Evolutionary conservation across 176 grass and related monocot species (phyloP), one percentile per base, ranked within the genome.

Genomic region (Carex pumila): DNA sequence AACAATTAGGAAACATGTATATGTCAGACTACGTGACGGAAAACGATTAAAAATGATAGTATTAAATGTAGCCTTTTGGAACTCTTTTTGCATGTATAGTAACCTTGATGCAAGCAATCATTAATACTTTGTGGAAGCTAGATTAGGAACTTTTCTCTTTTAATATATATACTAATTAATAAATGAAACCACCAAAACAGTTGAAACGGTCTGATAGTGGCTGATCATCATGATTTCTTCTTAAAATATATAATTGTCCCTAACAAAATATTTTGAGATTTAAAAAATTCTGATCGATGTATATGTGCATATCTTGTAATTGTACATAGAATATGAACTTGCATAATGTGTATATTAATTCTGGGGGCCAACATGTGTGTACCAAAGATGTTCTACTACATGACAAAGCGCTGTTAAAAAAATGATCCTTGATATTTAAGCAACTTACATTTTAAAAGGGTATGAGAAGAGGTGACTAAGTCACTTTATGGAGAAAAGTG

Each of bases 401-500:
- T 50, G 70, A 73, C 70, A 50, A 49, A 69, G 0, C 31, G 5
- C 18, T 19, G 69, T 37, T 72, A 47, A 72, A 36, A 49, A 72
- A 22, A 41, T 43, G 34, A 43, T 70, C 66, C 69, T 47, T 49
- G 37, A 49, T 72, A 72, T 72, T 22, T 49, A 72, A 72, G 69
- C 12, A 72, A 72, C 69, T 72, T 72, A n/a, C 41, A 29, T 75
- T 53, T 75, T 29, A 75, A 73, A 73, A 45, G 15, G 5, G 22
- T 29, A 30, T 21, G 1, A 29, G 19, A 75, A 30, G 39, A n/a
- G 15, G 19, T 50, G 71, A 76, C 11, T 32, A 76, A 31, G 71
- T 45, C 71, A 55, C 71, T 76, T 76, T 31, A 75, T 54, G 21
- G 21, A 75, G 71, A 76, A 55, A 76, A 76, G 47, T 54, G 49